Percentiles rank a stretch among this genome's conserved stretches.
Evolutionary conservation across 2,329 filamentous ascomycete genomes (phyloP).

Genomic region (Sporothrix schenckii): DNA sequence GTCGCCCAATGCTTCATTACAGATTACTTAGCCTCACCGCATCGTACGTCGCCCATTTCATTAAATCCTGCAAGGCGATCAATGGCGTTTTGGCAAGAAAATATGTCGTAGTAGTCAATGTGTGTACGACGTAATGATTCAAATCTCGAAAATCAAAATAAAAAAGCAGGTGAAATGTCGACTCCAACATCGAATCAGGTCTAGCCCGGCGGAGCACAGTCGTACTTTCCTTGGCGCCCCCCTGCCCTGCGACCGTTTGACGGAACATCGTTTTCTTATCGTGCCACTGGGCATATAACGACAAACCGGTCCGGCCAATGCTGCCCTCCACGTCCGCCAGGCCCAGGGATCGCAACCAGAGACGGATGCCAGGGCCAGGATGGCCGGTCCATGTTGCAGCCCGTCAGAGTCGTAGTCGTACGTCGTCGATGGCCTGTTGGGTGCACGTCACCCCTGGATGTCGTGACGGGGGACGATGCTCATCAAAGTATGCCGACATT

Average conservation of each 20-base stretch:
- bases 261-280: background rate
- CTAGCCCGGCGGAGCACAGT: background rate
- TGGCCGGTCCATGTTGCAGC: conserved; percentile 17
- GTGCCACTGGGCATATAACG: background rate
- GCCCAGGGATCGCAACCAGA: background rate
- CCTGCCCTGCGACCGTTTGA: conserved; percentile 2
- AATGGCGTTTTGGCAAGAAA: no score
- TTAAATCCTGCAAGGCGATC: no score
- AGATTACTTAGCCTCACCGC: no score
- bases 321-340: background rate
- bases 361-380: background rate
- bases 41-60: no score
- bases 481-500: no score
- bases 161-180: background rate
- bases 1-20: no score
- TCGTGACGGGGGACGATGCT: no score
- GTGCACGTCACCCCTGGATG: no score
- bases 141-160: background rate
- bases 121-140: no score
- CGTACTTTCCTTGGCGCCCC: background rate
- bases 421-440: background rate
- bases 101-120: no score
- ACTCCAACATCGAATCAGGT: background rate
- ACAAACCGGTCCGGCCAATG: conserved; percentile 1
- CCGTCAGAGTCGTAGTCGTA: background rate